A percentile compares a stretch with the other conserved stretches of the same genome.
phyloP scores from a whole-genome alignment of 2,329 filamentous ascomycete species.

The Hypoxylon sp. region DNA sequence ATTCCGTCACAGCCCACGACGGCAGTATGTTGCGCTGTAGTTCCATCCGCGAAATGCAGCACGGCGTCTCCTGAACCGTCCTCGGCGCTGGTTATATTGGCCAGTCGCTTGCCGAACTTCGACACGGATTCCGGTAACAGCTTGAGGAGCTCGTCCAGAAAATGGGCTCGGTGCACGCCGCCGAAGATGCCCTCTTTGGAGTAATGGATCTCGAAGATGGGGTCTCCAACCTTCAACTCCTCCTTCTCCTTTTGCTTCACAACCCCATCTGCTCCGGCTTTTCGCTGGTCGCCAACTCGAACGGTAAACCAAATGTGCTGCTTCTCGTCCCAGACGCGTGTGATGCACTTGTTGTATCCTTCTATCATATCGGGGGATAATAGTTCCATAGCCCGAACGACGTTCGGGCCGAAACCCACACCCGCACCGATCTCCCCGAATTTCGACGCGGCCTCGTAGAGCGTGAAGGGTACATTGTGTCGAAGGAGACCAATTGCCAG shows the following conservation, averaged over 20 bases:
- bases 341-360: slow-evolving; percentile 44
- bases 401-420: slow-evolving; percentile 49
- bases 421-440: slow-evolving; percentile 51
- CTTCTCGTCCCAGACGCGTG: slow-evolving; percentile 38
- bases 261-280: slow-evolving; percentile 33
- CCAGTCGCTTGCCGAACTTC: slow-evolving; percentile 49
- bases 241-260: slow-evolving; percentile 31
- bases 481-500: slow-evolving; percentile 47
- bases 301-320: slow-evolving; percentile 38
- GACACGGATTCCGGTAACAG: slow-evolving; percentile 48
- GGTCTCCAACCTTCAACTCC: slow-evolving; percentile 35
- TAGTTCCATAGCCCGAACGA: slow-evolving; percentile 45
- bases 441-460: slow-evolving; percentile 49
- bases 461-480: slow-evolving; percentile 44
- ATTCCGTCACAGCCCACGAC: slow-evolving; percentile 72
- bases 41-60: slow-evolving; percentile 51
- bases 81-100: slow-evolving; percentile 41
- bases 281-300: slow-evolving; percentile 37
- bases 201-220: slow-evolving; percentile 37
- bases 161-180: slow-evolving; percentile 50
- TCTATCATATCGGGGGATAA: slow-evolving; percentile 42
- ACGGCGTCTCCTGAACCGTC: slow-evolving; percentile 37
- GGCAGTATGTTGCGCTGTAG: slow-evolving; percentile 49
- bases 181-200: slow-evolving; percentile 29
- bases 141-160: slow-evolving; percentile 52